Conservation (phyloP, 139 green algal species). For the Mychonastes homosphaera region DNA sequence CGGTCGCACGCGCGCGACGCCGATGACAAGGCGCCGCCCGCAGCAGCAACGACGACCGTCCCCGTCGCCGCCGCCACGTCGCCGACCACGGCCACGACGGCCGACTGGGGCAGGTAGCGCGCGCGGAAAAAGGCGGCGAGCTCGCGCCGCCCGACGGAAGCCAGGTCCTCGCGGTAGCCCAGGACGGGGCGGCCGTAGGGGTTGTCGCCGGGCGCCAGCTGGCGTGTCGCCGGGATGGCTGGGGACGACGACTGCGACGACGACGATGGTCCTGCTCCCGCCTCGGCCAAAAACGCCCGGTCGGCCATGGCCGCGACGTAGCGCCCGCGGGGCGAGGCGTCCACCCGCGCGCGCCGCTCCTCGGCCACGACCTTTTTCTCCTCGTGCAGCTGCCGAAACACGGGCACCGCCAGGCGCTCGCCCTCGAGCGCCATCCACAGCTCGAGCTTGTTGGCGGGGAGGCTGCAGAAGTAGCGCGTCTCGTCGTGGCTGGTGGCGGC, state of each 20-base stretch:
- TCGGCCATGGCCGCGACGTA: too few relatives aligned
- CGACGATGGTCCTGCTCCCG: too few relatives aligned
- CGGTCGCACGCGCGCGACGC: neutral
- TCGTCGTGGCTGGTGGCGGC: conserved; percentile 73
- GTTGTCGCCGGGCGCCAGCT: too few relatives aligned
- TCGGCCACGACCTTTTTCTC: conserved; percentile 81
- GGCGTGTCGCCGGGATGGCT: too few relatives aligned
- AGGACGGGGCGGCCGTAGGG: conserved; percentile 75
- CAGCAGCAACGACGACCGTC: neutral
- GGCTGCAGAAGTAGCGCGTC: conserved; percentile 53
- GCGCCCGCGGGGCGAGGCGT: conserved; percentile 55
- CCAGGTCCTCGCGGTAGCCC: conserved; percentile 52
- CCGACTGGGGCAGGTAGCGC: conserved; percentile 49
- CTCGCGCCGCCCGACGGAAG: conserved; percentile 12
- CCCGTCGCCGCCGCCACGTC: conserved; percentile 29
- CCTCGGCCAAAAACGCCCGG: too few relatives aligned
- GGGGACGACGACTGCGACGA: too few relatives aligned
- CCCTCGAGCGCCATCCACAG: conserved; percentile 86
- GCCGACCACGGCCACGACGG: conserved; percentile 60
- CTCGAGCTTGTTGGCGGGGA: conserved; percentile 67
- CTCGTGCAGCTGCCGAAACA: conserved; percentile 51
- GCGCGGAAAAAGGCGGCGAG: conserved; percentile 13
- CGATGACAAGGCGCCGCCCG: neutral
- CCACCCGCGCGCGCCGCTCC: conserved; percentile 69
- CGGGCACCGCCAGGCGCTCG: conserved; percentile 57